phyloP scores from a whole-genome alignment of 257 asterid genomes.

The Sherardia arvensis region DNA sequence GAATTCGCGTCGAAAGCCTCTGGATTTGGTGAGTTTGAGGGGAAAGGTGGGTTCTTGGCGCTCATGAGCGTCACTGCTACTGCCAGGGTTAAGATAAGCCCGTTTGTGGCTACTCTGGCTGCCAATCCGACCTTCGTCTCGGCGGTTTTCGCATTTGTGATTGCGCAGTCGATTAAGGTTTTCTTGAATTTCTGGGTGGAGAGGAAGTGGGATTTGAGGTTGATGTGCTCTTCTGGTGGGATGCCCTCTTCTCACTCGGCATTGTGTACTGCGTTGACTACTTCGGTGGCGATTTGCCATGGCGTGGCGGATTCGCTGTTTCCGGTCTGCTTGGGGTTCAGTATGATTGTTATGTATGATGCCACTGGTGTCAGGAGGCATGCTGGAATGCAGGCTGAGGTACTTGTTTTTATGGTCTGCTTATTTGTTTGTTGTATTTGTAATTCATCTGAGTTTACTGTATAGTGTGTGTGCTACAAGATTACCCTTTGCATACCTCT shows the following conservation, averaged over 20 bases:
- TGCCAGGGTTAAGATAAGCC: slow-evolving; percentile 77
- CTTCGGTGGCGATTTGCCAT: slow-evolving; percentile 80
- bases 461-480: background rate
- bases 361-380: slow-evolving; percentile 86
- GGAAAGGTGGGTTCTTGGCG: slow-evolving; percentile 21
- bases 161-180: slow-evolving; percentile 67
- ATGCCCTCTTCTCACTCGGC: slow-evolving; percentile 96
- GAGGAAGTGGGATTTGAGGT: slow-evolving; percentile 71
- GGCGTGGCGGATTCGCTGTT: slow-evolving; percentile 84
- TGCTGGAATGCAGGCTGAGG: slow-evolving; percentile 96
- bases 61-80: slow-evolving; percentile 68
- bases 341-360: slow-evolving; percentile 89
- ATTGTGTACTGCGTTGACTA: slow-evolving; percentile 75
- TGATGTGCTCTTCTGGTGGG: slow-evolving; percentile 77
- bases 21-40: slow-evolving; percentile 10
- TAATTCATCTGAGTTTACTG: no score
- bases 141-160: slow-evolving; percentile 57
- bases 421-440: no score
- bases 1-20: slow-evolving; percentile 37
- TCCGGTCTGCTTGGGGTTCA: slow-evolving; percentile 82
- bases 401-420: slow-evolving; percentile 15
- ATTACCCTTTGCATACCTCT: background rate
- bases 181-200: slow-evolving; percentile 73
- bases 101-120: slow-evolving; percentile 62
- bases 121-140: slow-evolving; percentile 82